Base-by-base conservation (phyloP, 2,329 filamentous ascomycete species). In the Colletotrichum orbiculare region DNA sequence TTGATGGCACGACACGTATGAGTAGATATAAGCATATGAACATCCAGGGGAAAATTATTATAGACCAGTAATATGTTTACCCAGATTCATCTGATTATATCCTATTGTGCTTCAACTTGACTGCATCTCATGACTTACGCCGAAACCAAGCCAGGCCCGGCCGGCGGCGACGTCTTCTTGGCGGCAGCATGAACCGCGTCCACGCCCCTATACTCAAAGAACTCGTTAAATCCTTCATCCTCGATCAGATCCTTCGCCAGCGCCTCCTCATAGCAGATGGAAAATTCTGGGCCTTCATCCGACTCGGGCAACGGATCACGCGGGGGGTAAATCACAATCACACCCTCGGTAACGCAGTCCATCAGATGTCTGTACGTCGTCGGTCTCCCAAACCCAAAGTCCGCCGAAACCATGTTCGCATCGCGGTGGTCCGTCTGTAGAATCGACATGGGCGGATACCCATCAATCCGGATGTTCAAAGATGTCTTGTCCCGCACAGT, bases 301-400 rank as follows among this genome's bases (percentile, higher is more conserved):
- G 72, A 71, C 4, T 68, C 70, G 0, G 71, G 55, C 2, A 66
- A 68, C 3, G 62, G 57, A 12, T 67, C 66, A 0, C 76, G 71
- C 1, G 75, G 70, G 1, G 76, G 76, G 37, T 79, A 80, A 0
- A 77, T 65, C 2, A 75, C 54, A 0, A 74, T 66, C 0, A 74
- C 52, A 0, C 74, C 73, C 1, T 72, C 67, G 0, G 73, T 74
- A 2, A 78, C 70, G 0, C 67, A 67, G 43, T 78, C 73, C 10
- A 73, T 70, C 0, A 75, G 64, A 41, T 76, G 74, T 4, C 77
- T 73, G 34, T 77, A 78, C 0, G 71, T 70, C 0, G 65, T 46
- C 1, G 78, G 78, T 47, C 59, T 72, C 0, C 62, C 77, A 17
- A 81, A 79, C 7, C 79, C 78, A 68, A 80, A 81, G 55, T 80